A percentile compares a stretch with the other conserved stretches of the same genome.
phyloP scores from a whole-genome alignment of 495 filamentous ascomycete genomes.

The Aspergillus sclerotioniger region DNA sequence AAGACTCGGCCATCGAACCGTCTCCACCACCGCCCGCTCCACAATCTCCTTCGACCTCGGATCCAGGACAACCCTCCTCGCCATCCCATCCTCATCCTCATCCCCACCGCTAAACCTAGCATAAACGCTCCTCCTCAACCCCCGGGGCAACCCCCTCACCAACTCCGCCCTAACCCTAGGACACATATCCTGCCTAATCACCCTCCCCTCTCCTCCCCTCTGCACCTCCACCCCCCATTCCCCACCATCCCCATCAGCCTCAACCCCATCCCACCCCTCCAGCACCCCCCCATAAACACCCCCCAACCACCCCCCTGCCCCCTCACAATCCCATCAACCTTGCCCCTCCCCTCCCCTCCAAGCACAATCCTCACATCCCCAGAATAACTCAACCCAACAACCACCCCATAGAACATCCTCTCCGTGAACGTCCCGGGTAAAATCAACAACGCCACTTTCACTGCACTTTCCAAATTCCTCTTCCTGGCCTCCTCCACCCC shows the following conservation, averaged over 20 bases:
- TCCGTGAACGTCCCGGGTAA: neutral
- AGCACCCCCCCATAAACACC: no score
- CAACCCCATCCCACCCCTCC: no score
- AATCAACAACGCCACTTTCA: neutral
- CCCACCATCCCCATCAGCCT: neutral
- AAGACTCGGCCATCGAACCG: neutral
- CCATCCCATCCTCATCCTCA: neutral
- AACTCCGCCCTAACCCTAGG: neutral
- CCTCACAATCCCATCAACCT: neutral
- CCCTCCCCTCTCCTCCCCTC: no score
- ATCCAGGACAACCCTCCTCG: neutral
- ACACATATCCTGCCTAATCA: neutral
- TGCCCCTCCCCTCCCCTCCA: neutral
- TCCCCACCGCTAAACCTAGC: neutral
- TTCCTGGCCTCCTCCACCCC: neutral
- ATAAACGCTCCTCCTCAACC: neutral
- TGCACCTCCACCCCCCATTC: no score
- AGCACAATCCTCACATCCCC: neutral
- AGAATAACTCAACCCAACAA: neutral
- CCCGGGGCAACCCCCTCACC: neutral
- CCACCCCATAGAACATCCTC: neutral
- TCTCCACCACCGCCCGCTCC: neutral
- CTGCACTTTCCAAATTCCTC: neutral
- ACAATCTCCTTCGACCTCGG: neutral
- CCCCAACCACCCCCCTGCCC: no score